These are phyloP conservation scores for Endocladia muricata DNA, from an alignment of 31 red algal species.

Conservation along the genomic window DNA sequence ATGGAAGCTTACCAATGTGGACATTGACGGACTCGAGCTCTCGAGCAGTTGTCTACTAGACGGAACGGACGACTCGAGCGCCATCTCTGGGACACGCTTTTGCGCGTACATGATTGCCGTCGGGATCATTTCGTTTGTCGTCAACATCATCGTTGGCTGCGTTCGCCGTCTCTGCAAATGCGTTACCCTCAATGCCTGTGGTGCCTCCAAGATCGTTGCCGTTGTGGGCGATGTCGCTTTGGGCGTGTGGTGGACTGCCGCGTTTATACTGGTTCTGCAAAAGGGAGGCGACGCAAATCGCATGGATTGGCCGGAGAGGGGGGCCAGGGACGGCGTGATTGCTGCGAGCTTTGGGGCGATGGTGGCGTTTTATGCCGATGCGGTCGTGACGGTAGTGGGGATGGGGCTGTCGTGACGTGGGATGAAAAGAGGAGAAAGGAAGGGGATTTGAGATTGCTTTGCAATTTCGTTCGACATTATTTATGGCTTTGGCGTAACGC, in stretches of 20 bases:
- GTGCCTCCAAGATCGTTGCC: conserved; percentile 18
- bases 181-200: conserved; percentile 31
- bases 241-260: conserved; percentile 43
- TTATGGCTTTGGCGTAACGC: not conserved
- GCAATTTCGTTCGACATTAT: not conserved
- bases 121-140: conserved; percentile 45
- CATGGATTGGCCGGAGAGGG: conserved; percentile 20
- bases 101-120: conserved; percentile 42
- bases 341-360: conserved; percentile 42
- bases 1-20: conserved; percentile 10
- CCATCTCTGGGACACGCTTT: not conserved
- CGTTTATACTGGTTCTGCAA: conserved; percentile 33
- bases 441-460: not conserved
- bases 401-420: conserved; percentile 10
- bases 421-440: not conserved
- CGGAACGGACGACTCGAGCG: not conserved
- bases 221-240: conserved; percentile 19
- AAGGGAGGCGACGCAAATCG: conserved; percentile 36
- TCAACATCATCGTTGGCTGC: conserved; percentile 43
- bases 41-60: not conserved
- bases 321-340: conserved; percentile 56
- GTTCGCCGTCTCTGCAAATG: conserved; percentile 33
- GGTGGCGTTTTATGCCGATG: conserved; percentile 20
- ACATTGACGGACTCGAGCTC: not conserved
- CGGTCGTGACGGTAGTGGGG: conserved; percentile 10